A percentile compares a stretch with the other conserved stretches of the same genome.
These are phyloP conservation scores for Sporothrix globosa DNA, from an alignment of 2,329 filamentous ascomycete species.

Conservation along the genomic window DNA sequence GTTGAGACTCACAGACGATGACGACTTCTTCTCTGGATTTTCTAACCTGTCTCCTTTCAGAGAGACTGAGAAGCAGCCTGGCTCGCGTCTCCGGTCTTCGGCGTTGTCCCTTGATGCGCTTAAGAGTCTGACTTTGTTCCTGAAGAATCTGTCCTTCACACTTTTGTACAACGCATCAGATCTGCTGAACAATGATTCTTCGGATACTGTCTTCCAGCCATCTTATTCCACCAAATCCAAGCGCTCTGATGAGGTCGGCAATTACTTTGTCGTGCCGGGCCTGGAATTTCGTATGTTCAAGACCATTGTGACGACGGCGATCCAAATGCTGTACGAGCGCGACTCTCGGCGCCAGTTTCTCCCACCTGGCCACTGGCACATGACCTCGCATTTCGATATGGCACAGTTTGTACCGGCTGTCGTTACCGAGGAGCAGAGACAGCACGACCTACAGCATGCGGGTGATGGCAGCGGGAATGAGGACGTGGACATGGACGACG, in stretches of 20 bases:
- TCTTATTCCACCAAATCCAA: background rate
- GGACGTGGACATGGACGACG: slow-evolving; percentile 48
- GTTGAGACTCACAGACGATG: slow-evolving; percentile 89
- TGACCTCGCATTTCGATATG: slow-evolving; percentile 87
- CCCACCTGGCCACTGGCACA: slow-evolving; percentile 85
- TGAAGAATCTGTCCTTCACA: slow-evolving; percentile 89
- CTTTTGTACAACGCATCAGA: slow-evolving; percentile 83
- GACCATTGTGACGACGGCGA: slow-evolving; percentile 74
- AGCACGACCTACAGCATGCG: slow-evolving; percentile 66
- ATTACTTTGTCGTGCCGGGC: slow-evolving; percentile 59
- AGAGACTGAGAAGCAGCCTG: slow-evolving; percentile 40
- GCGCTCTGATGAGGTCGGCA: slow-evolving; percentile 29
- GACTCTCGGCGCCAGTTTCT: slow-evolving; percentile 88
- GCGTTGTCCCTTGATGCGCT: slow-evolving; percentile 73
- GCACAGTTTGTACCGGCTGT: slow-evolving; percentile 83
- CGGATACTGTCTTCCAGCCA: background rate
- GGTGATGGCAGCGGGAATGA: slow-evolving; percentile 59
- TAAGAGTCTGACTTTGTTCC: slow-evolving; percentile 73
- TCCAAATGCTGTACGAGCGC: slow-evolving; percentile 88
- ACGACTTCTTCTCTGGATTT: slow-evolving; percentile 80
- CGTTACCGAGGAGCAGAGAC: slow-evolving; percentile 82
- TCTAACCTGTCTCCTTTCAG: background rate
- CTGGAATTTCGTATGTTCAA: slow-evolving; percentile 79
- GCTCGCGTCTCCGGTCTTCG: slow-evolving; percentile 60
- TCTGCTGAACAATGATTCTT: slow-evolving; percentile 43